Evolutionary conservation across 768 basidiomycete genomes (phyloP).

Genomic region (Termitomyces heimii): DNA sequence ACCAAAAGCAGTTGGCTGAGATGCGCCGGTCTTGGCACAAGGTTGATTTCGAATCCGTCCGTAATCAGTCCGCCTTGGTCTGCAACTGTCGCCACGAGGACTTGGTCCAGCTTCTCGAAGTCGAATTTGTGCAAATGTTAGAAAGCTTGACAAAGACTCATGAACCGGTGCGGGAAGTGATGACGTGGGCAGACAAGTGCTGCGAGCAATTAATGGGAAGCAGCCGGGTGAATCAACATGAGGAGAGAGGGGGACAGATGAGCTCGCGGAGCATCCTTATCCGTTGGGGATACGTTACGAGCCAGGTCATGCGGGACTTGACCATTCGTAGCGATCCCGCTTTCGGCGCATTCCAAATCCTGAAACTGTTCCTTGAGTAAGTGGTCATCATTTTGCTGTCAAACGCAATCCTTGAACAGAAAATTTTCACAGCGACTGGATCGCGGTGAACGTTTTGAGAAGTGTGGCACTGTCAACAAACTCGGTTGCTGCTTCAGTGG

Average conservation of each 20-base stretch:
- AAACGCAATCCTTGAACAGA: constrained; percentile 13
- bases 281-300: constrained; percentile 90
- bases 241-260: constrained; percentile 74
- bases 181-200: constrained; percentile 90
- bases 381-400: constrained; percentile 24
- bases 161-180: constrained; percentile 82
- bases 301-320: constrained; percentile 88
- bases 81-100: constrained; percentile 93
- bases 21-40: constrained; percentile 88
- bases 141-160: constrained; percentile 64
- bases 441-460: constrained; percentile 82
- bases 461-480: constrained; percentile 86
- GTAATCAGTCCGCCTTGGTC: constrained; percentile 89
- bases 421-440: constrained; percentile 67
- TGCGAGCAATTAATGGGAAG: constrained; percentile 78
- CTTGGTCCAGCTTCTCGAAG: constrained; percentile 77
- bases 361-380: constrained; percentile 88
- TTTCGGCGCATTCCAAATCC: constrained; percentile 88
- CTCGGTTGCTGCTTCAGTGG: constrained; percentile 87
- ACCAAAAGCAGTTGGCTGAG: constrained; percentile 77
- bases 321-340: constrained; percentile 91
- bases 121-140: constrained; percentile 76
- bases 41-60: constrained; percentile 86
- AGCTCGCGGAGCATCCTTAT: constrained; percentile 85
- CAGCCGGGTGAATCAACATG: constrained; percentile 50